These are phyloP conservation scores for Chenopodium album DNA, from an alignment of 148 eudicot species.

Conservation along the genomic window DNA sequence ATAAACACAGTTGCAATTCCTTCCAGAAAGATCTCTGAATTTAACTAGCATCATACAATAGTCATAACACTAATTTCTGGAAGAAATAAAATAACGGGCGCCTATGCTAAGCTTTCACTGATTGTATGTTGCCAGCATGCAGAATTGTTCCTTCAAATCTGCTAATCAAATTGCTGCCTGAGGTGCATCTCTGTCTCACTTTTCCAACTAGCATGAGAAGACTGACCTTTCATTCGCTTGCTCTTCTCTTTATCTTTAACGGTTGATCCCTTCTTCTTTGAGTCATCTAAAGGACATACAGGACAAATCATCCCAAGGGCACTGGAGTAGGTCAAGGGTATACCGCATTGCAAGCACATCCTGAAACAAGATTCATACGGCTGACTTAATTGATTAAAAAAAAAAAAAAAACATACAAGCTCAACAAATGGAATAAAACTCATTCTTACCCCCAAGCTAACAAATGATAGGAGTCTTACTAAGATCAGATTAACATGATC, in stretches of 20 bases:
- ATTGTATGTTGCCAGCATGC: no score
- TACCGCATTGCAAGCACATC: constrained; percentile 86
- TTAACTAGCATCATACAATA: background rate
- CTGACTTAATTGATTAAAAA: background rate
- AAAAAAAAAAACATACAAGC: background rate
- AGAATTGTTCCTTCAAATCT: background rate
- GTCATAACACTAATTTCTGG: background rate
- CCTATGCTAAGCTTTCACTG: no score
- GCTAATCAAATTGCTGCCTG: constrained; percentile 91
- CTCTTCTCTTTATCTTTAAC: constrained; percentile 92
- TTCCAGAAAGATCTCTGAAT: background rate
- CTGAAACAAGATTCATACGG: constrained; percentile 34
- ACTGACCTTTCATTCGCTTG: constrained; percentile 97
- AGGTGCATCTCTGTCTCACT: constrained; percentile 99
- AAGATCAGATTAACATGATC: background rate
- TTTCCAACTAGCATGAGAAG: constrained; percentile 96
- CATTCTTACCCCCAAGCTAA: background rate
- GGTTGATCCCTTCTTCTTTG: constrained; percentile 81
- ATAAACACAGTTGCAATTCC: constrained; percentile 3
- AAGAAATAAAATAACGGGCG: background rate
- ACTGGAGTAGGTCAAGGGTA: constrained; percentile 79
- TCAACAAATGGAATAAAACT: background rate
- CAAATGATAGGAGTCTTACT: background rate
- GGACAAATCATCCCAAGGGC: constrained; percentile 85
- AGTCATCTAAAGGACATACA: constrained; percentile 55